Evolutionary conservation across 1,284 basidiomycete species (phyloP).

Genomic region (Testicularia cyperi): DNA sequence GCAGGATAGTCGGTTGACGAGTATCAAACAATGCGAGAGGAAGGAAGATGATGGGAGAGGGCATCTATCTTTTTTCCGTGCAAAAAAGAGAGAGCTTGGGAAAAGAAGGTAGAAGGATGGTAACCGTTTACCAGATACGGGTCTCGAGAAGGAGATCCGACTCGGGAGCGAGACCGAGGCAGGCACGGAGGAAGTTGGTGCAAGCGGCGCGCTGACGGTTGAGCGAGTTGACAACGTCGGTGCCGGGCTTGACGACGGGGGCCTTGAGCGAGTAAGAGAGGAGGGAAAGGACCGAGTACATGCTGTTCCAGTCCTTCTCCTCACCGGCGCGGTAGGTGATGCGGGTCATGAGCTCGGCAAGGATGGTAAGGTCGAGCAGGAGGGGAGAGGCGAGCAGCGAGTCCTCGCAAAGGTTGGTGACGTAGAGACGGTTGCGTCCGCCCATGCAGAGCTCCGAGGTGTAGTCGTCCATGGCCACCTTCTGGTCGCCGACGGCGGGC

Average conservation of each 20-base stretch:
- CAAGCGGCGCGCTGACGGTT: slow-evolving; percentile 91
- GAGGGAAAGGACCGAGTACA: slow-evolving; percentile 58
- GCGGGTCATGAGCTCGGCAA: slow-evolving; percentile 91
- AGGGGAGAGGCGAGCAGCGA: slow-evolving; percentile 93
- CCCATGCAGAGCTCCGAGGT: slow-evolving; percentile 79
- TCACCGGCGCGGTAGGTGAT: slow-evolving; percentile 69
- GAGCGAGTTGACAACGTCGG: slow-evolving; percentile 91
- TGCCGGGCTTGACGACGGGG: slow-evolving; percentile 91
- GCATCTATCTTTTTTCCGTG: too few species aligned
- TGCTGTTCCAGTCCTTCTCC: slow-evolving; percentile 44
- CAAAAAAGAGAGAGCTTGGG: too few species aligned
- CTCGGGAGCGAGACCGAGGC: slow-evolving; percentile 56
- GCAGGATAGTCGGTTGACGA: too few species aligned
- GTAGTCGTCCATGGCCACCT: slow-evolving; percentile 90
- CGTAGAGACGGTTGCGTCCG: slow-evolving; percentile 62
- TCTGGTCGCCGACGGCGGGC: slow-evolving; percentile 88
- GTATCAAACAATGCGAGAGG: too few species aligned
- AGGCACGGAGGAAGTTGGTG: slow-evolving; percentile 78
- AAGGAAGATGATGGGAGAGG: too few species aligned
- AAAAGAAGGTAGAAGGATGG: too few species aligned
- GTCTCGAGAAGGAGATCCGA: slow-evolving; percentile 56
- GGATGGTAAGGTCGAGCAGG: slow-evolving; percentile 88
- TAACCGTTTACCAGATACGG: slow-evolving; percentile 51
- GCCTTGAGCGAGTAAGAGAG: slow-evolving; percentile 73
- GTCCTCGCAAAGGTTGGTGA: slow-evolving; percentile 67